Conservation (phyloP, 2,329 filamentous ascomycete species). For the Colletotrichum graminicola region DNA sequence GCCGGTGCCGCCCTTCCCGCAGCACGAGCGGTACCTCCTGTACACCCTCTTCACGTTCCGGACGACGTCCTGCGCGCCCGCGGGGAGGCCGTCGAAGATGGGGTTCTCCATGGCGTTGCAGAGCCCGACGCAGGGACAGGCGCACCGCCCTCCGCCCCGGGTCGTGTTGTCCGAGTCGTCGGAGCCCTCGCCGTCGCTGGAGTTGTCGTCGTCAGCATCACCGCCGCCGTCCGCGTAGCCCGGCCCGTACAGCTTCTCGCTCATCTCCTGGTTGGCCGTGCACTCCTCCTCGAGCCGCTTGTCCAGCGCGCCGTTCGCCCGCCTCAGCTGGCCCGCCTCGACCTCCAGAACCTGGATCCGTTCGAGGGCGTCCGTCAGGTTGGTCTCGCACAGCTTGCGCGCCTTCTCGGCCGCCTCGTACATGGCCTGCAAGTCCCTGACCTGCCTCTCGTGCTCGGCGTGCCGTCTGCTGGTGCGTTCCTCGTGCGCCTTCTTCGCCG, state of each 20-base stretch:
- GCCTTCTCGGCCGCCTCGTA: neutral
- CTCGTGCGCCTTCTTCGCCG: neutral
- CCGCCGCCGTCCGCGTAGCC: too few species aligned
- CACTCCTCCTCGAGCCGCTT: too few species aligned
- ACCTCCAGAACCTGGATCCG: neutral
- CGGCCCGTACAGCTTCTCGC: too few species aligned
- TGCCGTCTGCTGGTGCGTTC: neutral
- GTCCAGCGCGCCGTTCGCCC: neutral
- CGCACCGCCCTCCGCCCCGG: neutral
- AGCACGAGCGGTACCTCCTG: neutral
- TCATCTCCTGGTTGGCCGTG: too few species aligned
- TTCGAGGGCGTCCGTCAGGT: neutral
- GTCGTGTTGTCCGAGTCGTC: neutral
- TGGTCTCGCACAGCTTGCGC: neutral
- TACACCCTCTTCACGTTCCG: neutral
- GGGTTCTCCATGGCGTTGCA: neutral
- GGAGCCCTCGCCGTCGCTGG: neutral
- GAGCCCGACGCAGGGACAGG: neutral
- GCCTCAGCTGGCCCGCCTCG: neutral
- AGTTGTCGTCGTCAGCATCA: neutral
- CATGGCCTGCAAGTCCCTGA: neutral
- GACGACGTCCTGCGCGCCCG: neutral
- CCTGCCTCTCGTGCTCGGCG: neutral
- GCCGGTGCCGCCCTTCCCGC: neutral
- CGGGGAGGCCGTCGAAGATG: neutral